These are phyloP conservation scores for Starmera dryadoides DNA, from an alignment of 805 yeast species.

Conservation along the genomic window DNA sequence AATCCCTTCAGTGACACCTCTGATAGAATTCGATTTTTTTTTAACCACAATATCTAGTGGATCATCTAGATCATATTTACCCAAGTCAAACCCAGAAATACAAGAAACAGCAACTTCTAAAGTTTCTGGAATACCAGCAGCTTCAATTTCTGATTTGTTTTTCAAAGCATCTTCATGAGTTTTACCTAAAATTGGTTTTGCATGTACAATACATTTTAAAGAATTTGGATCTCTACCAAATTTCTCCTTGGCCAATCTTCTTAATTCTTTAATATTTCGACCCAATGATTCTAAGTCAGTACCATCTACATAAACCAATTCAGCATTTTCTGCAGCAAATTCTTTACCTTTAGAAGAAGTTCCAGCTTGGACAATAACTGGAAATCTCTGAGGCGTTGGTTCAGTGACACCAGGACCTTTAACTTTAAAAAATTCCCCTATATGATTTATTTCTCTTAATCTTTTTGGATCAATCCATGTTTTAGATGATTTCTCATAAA, in stretches of 20 bases:
- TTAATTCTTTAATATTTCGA: constrained; percentile 23
- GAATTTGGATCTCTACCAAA: constrained; percentile 26
- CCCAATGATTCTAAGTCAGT: constrained; percentile 22
- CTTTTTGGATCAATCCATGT: constrained; percentile 25
- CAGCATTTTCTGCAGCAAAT: constrained; percentile 34
- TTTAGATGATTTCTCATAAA: constrained; percentile 12
- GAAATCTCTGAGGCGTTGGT: constrained; percentile 33
- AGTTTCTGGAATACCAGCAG: constrained; percentile 28
- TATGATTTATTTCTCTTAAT: constrained; percentile 26
- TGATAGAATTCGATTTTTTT: neutral
- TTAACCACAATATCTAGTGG: neutral
- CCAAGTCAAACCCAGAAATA: constrained; percentile 33
- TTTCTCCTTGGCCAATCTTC: constrained; percentile 25
- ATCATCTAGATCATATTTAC: constrained; percentile 26
- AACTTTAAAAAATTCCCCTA: constrained; percentile 28
- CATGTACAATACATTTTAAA: constrained; percentile 27
- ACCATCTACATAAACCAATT: constrained; percentile 28
- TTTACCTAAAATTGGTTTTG: constrained; percentile 26
- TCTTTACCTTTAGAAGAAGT: constrained; percentile 28
- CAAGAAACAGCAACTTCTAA: constrained; percentile 34
- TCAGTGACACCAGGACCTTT: constrained; percentile 29
- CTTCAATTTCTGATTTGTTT: constrained; percentile 21
- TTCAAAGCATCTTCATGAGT: constrained; percentile 31
- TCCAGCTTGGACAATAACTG: constrained; percentile 35
- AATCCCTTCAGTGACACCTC: constrained; percentile 19